Percentiles rank a stretch among this genome's conserved stretches.
Conservation (phyloP, 1,139 yeast species). For the Blastobotrys indianensis region DNA sequence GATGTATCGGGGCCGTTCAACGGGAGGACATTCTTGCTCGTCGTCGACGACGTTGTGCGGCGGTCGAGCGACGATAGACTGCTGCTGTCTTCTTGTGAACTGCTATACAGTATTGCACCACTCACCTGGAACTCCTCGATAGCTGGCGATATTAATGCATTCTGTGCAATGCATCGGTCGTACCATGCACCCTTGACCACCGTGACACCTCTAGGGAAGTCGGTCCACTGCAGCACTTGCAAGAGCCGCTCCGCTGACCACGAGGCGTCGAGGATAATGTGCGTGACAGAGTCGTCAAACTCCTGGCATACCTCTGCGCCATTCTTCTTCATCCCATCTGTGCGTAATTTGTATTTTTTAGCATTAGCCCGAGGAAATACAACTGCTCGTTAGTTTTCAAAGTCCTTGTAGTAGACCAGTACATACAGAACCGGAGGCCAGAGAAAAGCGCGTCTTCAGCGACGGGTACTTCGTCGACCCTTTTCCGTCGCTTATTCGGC, state of each 20-base stretch:
- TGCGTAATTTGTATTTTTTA: background rate
- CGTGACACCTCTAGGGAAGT: background rate
- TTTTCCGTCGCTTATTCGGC: too few species aligned
- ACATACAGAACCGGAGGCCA: too few species aligned
- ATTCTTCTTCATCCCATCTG: background rate
- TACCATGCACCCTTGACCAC: background rate
- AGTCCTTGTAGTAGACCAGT: too few species aligned
- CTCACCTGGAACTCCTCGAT: background rate
- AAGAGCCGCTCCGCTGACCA: background rate
- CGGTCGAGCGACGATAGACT: too few species aligned
- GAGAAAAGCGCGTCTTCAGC: too few species aligned
- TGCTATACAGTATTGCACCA: too few species aligned
- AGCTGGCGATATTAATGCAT: background rate
- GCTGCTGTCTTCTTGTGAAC: too few species aligned
- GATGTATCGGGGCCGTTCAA: background rate
- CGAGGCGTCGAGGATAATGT: background rate
- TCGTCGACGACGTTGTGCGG: too few species aligned
- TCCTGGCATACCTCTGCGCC: background rate
- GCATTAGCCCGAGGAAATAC: background rate
- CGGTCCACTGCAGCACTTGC: background rate
- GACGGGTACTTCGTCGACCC: too few species aligned
- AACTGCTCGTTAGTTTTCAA: background rate
- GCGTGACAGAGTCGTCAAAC: background rate
- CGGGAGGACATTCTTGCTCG: too few species aligned
- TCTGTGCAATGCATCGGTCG: background rate